A percentile compares a stretch with the other conserved stretches of the same genome.
Evolutionary conservation across 352 stramenopile genomes (phyloP).

Genomic region (Elongisporangium undulatum): DNA sequence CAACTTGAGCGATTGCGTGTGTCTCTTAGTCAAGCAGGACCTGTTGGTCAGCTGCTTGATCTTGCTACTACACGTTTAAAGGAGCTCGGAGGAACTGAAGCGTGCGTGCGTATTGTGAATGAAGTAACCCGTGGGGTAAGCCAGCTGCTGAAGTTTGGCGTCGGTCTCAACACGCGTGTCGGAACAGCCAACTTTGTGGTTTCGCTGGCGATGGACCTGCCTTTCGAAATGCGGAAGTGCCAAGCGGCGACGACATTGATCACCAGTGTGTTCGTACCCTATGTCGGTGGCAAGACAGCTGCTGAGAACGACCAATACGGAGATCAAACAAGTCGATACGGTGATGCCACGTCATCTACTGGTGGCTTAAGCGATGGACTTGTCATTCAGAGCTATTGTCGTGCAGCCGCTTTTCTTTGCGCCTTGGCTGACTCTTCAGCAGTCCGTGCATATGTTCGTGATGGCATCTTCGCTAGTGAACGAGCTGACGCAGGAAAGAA

Average conservation of each 20-base stretch:
- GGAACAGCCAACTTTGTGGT: conserved; percentile 74
- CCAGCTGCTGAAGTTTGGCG: conserved; percentile 66
- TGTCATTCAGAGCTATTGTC: conserved; percentile 69
- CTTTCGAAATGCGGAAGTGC: conserved; percentile 69
- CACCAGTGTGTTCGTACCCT: conserved; percentile 51
- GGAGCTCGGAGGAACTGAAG: conserved; percentile 31
- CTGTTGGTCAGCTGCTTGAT: conserved; percentile 68
- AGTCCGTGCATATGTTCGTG: conserved; percentile 53
- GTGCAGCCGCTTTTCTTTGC: conserved; percentile 68
- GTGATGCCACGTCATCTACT: conserved; percentile 11
- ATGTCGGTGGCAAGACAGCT: conserved; percentile 42
- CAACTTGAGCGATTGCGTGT: conserved; percentile 75
- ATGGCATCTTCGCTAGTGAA: conserved; percentile 57
- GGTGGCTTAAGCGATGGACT: conserved; percentile 47
- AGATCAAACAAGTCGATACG: conserved; percentile 55
- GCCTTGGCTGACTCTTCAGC: conserved; percentile 40
- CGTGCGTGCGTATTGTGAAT: conserved; percentile 41
- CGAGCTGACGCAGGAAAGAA: conserved; percentile 6
- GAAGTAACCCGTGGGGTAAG: conserved; percentile 43
- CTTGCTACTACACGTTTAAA: conserved; percentile 53
- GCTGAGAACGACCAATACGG: conserved; percentile 73
- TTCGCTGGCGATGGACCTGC: conserved; percentile 57
- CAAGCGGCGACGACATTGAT: conserved; percentile 54
- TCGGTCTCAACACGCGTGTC: conserved; percentile 79
- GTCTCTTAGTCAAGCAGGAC: conserved; percentile 66